These are phyloP conservation scores for Inosperma sp. DNA, from an alignment of 768 basidiomycete genomes.

Conservation along the genomic window DNA sequence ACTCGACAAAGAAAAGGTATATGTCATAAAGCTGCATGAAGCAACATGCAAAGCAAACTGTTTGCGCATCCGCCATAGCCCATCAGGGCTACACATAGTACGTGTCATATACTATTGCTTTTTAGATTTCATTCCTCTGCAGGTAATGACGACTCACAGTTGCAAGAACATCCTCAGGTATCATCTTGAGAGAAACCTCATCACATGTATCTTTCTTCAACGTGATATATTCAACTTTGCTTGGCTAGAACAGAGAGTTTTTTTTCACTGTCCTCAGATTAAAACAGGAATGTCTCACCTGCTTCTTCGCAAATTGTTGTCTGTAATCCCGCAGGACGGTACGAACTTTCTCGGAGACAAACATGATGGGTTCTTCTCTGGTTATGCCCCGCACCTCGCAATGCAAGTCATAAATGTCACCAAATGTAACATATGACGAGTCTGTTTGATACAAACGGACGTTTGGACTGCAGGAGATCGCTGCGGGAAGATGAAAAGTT, in stretches of 20 bases:
- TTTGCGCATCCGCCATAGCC: slow-evolving; percentile 96
- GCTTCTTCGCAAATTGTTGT: slow-evolving; percentile 43
- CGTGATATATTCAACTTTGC: slow-evolving; percentile 60
- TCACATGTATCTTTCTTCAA: slow-evolving; percentile 84
- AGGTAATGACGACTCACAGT: slow-evolving; percentile 48
- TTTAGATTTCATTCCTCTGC: neutral
- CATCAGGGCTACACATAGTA: slow-evolving; percentile 76
- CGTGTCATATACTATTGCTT: slow-evolving; percentile 77
- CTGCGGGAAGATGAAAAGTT: slow-evolving; percentile 84
- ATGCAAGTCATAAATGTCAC: slow-evolving; percentile 91
- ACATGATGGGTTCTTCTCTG: slow-evolving; percentile 84
- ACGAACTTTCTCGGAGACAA: slow-evolving; percentile 80
- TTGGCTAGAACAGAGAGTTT: slow-evolving; percentile 40
- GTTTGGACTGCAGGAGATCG: slow-evolving; percentile 76
- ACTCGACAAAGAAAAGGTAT: slow-evolving; percentile 76
- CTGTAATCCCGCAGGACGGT: slow-evolving; percentile 59
- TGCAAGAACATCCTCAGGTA: slow-evolving; percentile 83
- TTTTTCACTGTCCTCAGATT: neutral
- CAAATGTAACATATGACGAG: slow-evolving; percentile 83
- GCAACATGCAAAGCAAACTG: slow-evolving; percentile 92
- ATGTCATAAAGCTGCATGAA: slow-evolving; percentile 88
- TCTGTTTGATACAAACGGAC: slow-evolving; percentile 89
- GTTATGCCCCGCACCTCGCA: slow-evolving; percentile 70
- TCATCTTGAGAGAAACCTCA: slow-evolving; percentile 80
- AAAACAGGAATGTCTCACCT: slow-evolving; percentile 29